Percentiles rank a stretch among this genome's conserved stretches.
Evolutionary conservation across 805 yeast species (phyloP).

Genomic region (Pichia nakasei): DNA sequence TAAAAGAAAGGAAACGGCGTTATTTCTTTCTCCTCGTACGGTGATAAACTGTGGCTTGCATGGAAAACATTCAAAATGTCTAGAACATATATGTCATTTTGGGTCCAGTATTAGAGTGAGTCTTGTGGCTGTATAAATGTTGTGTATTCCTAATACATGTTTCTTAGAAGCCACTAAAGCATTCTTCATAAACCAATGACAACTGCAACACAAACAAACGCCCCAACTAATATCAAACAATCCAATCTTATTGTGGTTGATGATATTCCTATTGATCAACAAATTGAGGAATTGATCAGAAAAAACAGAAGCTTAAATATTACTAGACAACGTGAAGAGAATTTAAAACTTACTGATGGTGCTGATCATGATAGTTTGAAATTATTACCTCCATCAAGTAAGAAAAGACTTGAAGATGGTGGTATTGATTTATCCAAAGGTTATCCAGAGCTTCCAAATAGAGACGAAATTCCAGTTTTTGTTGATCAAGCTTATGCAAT

Average conservation of each 20-base stretch:
- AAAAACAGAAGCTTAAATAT: slow-evolving; percentile 5
- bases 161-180: no score
- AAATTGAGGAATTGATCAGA: slow-evolving; percentile 13
- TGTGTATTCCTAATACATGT: no score
- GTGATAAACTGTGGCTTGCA: no score
- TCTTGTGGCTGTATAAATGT: no score
- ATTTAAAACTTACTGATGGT: slow-evolving; percentile 5
- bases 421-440: slow-evolving; percentile 31
- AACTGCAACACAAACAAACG: no score
- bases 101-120: no score
- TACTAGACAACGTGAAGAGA: slow-evolving; percentile 2
- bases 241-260: not conserved
- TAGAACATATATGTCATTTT: no score
- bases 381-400: slow-evolving; percentile 20
- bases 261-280: slow-evolving; percentile 10
- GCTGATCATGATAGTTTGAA: slow-evolving; percentile 15
- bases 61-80: no score
- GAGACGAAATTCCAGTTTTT: slow-evolving; percentile 27
- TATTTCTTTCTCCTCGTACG: no score
- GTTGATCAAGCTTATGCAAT: slow-evolving; percentile 34
- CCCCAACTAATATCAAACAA: no score
- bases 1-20: no score
- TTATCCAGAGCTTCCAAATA: slow-evolving; percentile 32
- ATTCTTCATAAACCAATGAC: no score
- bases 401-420: slow-evolving; percentile 27